These are phyloP conservation scores for Byssothecium circinans DNA, from an alignment of 2,329 filamentous ascomycete species.

Conservation along the genomic window DNA sequence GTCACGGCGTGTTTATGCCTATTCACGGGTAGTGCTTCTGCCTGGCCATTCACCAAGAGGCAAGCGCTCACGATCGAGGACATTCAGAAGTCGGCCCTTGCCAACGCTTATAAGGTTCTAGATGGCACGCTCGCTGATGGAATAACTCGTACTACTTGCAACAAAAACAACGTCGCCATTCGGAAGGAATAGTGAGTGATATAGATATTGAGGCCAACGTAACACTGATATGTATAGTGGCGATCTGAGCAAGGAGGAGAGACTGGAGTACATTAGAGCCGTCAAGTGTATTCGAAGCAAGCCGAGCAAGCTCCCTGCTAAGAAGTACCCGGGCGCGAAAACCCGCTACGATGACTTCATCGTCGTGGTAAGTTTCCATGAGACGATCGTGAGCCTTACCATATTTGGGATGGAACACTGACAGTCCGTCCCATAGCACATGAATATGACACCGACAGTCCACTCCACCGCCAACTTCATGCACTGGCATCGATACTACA, in stretches of 20 bases:
- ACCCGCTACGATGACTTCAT: constrained; percentile 40
- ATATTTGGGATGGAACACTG: too few relatives aligned
- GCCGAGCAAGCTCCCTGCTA: constrained; percentile 28
- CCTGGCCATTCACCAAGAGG: constrained; percentile 23
- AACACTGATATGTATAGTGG: constrained; percentile 18
- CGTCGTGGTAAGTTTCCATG: constrained; percentile 21
- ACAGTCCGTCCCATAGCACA: constrained; percentile 6
- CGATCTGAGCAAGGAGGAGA: constrained; percentile 31
- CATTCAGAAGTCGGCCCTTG: constrained; percentile 30
- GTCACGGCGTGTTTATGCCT: constrained; percentile 27
- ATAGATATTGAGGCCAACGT: not conserved
- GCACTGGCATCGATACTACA: constrained; percentile 48
- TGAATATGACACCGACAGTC: constrained; percentile 35
- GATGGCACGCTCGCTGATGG: constrained; percentile 33
- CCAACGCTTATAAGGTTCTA: constrained; percentile 32
- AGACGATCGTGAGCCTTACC: not conserved
- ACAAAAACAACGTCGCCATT: constrained; percentile 43
- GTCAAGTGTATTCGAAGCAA: constrained; percentile 35
- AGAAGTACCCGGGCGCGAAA: constrained; percentile 34
- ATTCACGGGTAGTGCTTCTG: constrained; percentile 16
- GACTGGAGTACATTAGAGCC: constrained; percentile 36
- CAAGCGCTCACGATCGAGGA: constrained; percentile 26
- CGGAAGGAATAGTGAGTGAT: constrained; percentile 49
- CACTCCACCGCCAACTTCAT: constrained; percentile 37
- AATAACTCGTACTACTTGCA: constrained; percentile 36